Base-by-base conservation (phyloP, 2,329 filamentous ascomycete species). In the Talaromyces sp. region DNA sequence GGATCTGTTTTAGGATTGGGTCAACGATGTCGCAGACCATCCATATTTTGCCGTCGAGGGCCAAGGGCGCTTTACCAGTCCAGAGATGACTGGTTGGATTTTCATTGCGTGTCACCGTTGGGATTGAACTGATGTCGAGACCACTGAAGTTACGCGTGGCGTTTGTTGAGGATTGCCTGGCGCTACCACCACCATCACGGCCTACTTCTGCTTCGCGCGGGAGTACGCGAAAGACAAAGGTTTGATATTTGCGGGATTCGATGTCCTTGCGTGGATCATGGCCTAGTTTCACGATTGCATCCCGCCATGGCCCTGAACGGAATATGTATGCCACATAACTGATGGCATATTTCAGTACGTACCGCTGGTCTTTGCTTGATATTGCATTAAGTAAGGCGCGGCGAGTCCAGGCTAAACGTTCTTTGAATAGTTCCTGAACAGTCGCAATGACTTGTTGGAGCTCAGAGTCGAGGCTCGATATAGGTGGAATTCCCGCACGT, bases 1-100 rank as follows among this genome's bases (percentile, higher is more conserved):
- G 83, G 3, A 97, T 80, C 11, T 82, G 77, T 0, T 82, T 80
- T 1, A 98, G 82, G 1, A 93, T 73, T 0, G 92, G 91, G 71
- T 98, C 94, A 0, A 87, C 90, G 63, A 98, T 89, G 75, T 99
- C 95, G 79, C 93, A 96, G 31, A 96, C 86, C 81, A 98, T 95
- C 90, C 93, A 99, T 59, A 95, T 89, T 72, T 95, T 95, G 45
- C 93, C 93, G 72, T 97, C 93, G 1, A 86, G 85, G 17, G 87
- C 87, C 63, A 94, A 87, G 2, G 84, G 78, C 0, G 75, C 85
- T 66, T 87, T 83, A 56, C 94, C 94, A 67, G 96, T 92, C 77
- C 97, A 98, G 1, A 94, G 81, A 76, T 98, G 93, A 0, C 74
- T 69, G 41, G 39, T 49, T 2, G 50, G 59, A 1, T 39, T 54